These are phyloP conservation scores for Aureobasidium sp. DNA, from an alignment of 2,329 filamentous ascomycete genomes.

Conservation along the genomic window DNA sequence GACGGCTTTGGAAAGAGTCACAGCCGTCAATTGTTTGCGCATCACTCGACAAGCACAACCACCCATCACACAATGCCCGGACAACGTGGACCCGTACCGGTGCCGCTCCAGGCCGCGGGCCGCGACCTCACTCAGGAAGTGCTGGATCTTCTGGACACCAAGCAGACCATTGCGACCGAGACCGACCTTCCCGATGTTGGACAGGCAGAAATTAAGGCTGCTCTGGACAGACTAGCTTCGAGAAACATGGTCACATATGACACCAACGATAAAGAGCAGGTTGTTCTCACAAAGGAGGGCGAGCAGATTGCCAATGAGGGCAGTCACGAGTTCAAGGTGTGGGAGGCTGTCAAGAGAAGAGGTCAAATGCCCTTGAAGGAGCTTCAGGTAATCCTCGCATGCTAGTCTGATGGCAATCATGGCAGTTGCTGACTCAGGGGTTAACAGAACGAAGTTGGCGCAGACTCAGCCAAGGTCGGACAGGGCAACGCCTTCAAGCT, in stretches of 20 bases:
- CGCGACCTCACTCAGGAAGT: conserved; percentile 67
- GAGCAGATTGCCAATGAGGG: conserved; percentile 59
- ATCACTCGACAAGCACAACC: background rate
- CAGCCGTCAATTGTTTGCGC: background rate
- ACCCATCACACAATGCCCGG: conserved; percentile 33
- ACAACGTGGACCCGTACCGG: conserved; percentile 42
- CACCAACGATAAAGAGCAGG: conserved; percentile 71
- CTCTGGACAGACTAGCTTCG: conserved; percentile 76
- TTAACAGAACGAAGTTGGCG: conserved; percentile 55
- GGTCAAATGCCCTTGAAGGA: conserved; percentile 43
- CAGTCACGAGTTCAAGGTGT: conserved; percentile 46
- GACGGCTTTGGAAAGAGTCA: conserved; percentile 1
- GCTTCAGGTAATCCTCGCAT: conserved; percentile 31
- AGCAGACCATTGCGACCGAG: conserved; percentile 28
- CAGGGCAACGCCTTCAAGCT: conserved; percentile 87
- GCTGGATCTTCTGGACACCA: conserved; percentile 57
- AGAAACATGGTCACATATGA: conserved; percentile 84
- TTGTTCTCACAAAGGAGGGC: conserved; percentile 70
- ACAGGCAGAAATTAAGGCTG: conserved; percentile 63
- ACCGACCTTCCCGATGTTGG: conserved; percentile 27
- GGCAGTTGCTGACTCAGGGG: conserved; percentile 5
- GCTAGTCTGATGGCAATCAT: background rate
- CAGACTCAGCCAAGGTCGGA: conserved; percentile 75
- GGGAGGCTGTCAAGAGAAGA: conserved; percentile 40
- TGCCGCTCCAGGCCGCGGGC: conserved; percentile 32